phyloP scores from a whole-genome alignment of 1,139 yeast species.

The Nadsonia commutata region DNA sequence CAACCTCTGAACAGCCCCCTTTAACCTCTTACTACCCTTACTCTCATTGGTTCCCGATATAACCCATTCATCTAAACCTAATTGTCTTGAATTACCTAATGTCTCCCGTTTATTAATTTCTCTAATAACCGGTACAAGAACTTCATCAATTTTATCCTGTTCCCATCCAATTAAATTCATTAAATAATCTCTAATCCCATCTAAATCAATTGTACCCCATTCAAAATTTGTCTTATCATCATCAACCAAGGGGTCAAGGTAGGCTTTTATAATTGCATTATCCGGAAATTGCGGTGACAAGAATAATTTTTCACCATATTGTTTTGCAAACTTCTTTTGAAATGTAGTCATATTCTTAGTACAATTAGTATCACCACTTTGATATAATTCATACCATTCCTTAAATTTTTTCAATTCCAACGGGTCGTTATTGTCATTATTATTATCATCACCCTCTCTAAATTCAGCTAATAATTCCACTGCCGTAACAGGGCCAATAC shows the following conservation, averaged over 20 bases:
- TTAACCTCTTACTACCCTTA: neutral
- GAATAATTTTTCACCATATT: constrained; percentile 49
- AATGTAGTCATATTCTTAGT: constrained; percentile 13
- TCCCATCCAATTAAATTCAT: constrained; percentile 72
- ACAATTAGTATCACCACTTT: constrained; percentile 8
- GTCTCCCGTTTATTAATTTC: constrained; percentile 49
- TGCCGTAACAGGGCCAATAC: constrained; percentile 86
- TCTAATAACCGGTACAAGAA: constrained; percentile 74
- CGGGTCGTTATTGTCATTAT: constrained; percentile 1
- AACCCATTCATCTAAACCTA: neutral
- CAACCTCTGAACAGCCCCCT: neutral
- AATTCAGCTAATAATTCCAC: constrained; percentile 90
- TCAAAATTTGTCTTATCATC: constrained; percentile 57
- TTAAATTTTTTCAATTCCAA: constrained; percentile 19
- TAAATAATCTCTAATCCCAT: constrained; percentile 56
- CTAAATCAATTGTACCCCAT: constrained; percentile 88
- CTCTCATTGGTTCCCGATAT: neutral
- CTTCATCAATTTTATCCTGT: constrained; percentile 61
- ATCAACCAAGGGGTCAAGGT: constrained; percentile 70
- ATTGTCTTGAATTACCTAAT: neutral
- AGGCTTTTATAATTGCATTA: constrained; percentile 53
- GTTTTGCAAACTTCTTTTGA: constrained; percentile 33
- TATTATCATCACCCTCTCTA: constrained; percentile 25
- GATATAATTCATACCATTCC: constrained; percentile 17
- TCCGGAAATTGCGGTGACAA: constrained; percentile 61